These are phyloP conservation scores for Blumeria graminis DNA, from an alignment of 2,329 filamentous ascomycete species.

Conservation along the genomic window DNA sequence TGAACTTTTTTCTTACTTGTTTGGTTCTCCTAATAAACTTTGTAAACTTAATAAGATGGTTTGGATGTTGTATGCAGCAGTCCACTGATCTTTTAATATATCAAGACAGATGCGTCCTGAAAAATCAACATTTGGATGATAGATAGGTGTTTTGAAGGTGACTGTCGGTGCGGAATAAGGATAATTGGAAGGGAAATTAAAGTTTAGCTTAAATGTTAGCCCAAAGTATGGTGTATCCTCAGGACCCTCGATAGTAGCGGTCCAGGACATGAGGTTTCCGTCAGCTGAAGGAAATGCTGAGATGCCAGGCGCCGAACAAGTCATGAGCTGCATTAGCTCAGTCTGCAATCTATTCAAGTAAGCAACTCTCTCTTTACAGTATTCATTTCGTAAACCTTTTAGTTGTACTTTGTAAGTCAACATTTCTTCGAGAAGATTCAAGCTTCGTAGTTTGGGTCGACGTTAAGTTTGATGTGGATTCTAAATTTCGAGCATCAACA, in stretches of 20 bases:
- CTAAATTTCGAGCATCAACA: too few species aligned
- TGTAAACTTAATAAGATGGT: constrained; percentile 83
- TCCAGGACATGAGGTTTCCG: constrained; percentile 80
- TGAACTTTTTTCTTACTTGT: constrained; percentile 49
- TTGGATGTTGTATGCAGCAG: constrained; percentile 87
- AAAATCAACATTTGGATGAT: constrained; percentile 97
- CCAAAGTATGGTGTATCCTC: constrained; percentile 75
- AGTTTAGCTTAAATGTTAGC: constrained; percentile 75
- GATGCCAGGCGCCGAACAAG: constrained; percentile 73
- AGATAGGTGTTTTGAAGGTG: constrained; percentile 94
- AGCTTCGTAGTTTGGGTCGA: background rate
- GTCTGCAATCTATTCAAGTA: constrained; percentile 51
- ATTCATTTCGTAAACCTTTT: background rate
- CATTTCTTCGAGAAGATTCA: background rate
- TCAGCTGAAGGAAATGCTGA: constrained; percentile 84
- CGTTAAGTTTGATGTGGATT: too few species aligned
- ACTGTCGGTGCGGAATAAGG: constrained; percentile 80
- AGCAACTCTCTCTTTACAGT: constrained; percentile 2
- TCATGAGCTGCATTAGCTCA: constrained; percentile 97
- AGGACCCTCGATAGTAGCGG: constrained; percentile 78
- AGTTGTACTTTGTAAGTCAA: background rate
- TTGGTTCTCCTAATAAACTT: constrained; percentile 85
- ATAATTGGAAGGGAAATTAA: constrained; percentile 79
- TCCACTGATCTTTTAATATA: constrained; percentile 98
- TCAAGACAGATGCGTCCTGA: constrained; percentile 90